These are phyloP conservation scores for Wilcoxina mikolae DNA, from an alignment of 495 filamentous ascomycete genomes.

Conservation along the genomic window DNA sequence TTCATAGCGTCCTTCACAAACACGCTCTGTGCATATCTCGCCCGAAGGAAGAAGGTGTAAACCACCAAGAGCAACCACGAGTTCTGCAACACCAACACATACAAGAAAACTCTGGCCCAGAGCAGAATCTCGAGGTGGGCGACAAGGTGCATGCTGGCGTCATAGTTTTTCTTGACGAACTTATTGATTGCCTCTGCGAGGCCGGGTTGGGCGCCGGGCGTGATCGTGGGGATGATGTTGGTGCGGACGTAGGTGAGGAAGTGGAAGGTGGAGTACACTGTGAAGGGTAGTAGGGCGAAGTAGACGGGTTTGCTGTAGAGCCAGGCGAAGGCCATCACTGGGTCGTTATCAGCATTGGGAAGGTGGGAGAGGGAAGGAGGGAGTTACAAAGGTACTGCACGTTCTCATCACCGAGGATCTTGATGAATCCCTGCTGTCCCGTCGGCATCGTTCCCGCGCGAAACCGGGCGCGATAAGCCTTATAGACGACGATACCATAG, in stretches of 20 bases:
- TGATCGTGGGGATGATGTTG: slow-evolving; percentile 52
- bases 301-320: slow-evolving; percentile 78
- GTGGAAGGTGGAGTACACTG: slow-evolving; percentile 96
- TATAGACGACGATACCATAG: slow-evolving; percentile 99
- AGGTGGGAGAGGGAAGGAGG: not conserved
- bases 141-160: slow-evolving; percentile 71
- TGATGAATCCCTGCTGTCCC: slow-evolving; percentile 43
- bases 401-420: slow-evolving; percentile 75
- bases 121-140: slow-evolving; percentile 61
- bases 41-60: slow-evolving; percentile 86
- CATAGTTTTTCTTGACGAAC: slow-evolving; percentile 98
- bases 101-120: slow-evolving; percentile 64
- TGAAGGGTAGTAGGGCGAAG: slow-evolving; percentile 82
- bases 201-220: slow-evolving; percentile 41
- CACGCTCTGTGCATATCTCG: slow-evolving; percentile 73
- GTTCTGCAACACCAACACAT: slow-evolving; percentile 72
- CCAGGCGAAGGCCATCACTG: slow-evolving; percentile 93
- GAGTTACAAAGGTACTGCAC: slow-evolving; percentile 85
- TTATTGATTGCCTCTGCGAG: slow-evolving; percentile 61
- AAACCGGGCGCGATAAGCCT: slow-evolving; percentile 74
- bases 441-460: slow-evolving; percentile 45
- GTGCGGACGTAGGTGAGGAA: slow-evolving; percentile 69
- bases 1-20: slow-evolving; percentile 75
- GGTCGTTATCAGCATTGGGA: no score
- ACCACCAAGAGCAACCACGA: slow-evolving; percentile 73